A percentile compares a stretch with the other conserved stretches of the same genome.
Evolutionary conservation across 148 eudicot species (phyloP).

Genomic region (Vaccinium myrtillus): DNA sequence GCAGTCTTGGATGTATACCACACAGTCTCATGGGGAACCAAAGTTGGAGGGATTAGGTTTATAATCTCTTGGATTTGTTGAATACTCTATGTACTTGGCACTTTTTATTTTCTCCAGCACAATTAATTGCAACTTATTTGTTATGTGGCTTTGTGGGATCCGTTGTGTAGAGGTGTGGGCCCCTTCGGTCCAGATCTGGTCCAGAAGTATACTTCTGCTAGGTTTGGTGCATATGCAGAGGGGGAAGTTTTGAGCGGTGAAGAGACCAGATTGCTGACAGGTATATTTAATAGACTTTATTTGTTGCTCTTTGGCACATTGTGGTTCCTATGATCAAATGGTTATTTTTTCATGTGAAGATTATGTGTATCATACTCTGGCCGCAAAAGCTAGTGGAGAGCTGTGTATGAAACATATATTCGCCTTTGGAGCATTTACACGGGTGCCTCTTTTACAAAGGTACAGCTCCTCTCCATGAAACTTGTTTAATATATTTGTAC

Average conservation of each 20-base stretch:
- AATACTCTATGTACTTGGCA: not conserved
- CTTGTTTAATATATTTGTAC: not conserved
- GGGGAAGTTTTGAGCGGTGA: conserved; percentile 63
- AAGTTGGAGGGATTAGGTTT: too few species aligned
- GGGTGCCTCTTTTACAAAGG: conserved; percentile 82
- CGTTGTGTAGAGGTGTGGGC: conserved; percentile 77
- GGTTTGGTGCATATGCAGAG: conserved; percentile 73
- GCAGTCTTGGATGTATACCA: too few species aligned
- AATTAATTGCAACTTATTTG: not conserved
- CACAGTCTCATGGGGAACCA: too few species aligned
- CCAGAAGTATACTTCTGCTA: conserved; percentile 69
- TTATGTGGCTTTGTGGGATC: not conserved
- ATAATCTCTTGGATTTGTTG: not conserved
- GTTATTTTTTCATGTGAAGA: conserved; percentile 37
- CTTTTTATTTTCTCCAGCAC: not conserved
- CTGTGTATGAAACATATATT: conserved; percentile 84
- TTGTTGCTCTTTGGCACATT: not conserved
- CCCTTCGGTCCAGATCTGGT: conserved; percentile 93
- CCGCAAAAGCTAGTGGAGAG: conserved; percentile 97
- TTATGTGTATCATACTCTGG: conserved; percentile 87
- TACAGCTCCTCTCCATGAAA: not conserved
- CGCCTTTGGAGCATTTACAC: conserved; percentile 89
- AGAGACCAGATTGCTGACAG: conserved; percentile 73
- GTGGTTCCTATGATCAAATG: not conserved
- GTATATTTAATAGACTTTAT: conserved; percentile 26